Percentiles rank a stretch among this genome's conserved stretches.
Conservation (phyloP, 2,329 filamentous ascomycete genomes). For the Neonectria sp. region DNA sequence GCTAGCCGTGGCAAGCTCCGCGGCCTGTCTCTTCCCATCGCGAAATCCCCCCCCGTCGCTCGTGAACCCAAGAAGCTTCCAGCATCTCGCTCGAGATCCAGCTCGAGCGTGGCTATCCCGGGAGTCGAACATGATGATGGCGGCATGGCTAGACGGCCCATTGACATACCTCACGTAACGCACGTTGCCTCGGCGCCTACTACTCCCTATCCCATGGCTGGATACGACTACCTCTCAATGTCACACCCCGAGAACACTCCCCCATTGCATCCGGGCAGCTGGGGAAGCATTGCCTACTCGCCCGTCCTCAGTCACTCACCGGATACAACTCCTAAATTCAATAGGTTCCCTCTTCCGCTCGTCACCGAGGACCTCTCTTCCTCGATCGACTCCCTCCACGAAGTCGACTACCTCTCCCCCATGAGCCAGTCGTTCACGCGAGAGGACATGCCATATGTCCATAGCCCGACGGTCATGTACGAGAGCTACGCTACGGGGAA, state of each 20-base stretch:
- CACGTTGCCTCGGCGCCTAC: slow-evolving; percentile 61
- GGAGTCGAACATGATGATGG: slow-evolving; percentile 54
- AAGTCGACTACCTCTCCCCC: slow-evolving; percentile 75
- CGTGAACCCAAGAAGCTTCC: slow-evolving; percentile 65
- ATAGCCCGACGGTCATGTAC: slow-evolving; percentile 71
- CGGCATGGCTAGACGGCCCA: slow-evolving; percentile 50
- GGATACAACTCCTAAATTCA: slow-evolving; percentile 57
- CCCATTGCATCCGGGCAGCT: slow-evolving; percentile 58
- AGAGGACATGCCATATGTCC: slow-evolving; percentile 70
- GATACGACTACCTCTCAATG: slow-evolving; percentile 67
- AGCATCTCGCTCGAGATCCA: slow-evolving; percentile 60
- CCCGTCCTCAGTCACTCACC: slow-evolving; percentile 55
- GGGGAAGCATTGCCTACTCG: slow-evolving; percentile 65
- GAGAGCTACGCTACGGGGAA: slow-evolving; percentile 67
- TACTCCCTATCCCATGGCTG: slow-evolving; percentile 54
- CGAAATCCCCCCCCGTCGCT: slow-evolving; percentile 71
- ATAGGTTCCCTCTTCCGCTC: slow-evolving; percentile 62
- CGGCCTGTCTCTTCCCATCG: slow-evolving; percentile 83
- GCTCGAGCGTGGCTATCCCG: slow-evolving; percentile 55
- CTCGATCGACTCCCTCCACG: slow-evolving; percentile 73
- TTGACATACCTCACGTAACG: slow-evolving; percentile 54
- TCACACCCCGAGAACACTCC: slow-evolving; percentile 62
- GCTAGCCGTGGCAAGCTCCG: slow-evolving; percentile 95
- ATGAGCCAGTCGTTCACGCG: slow-evolving; percentile 70
- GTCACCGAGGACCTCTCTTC: slow-evolving; percentile 67